Evolutionary conservation across 805 yeast species (phyloP).

Genomic region (Wickerhamomyces kurtzmanii): DNA sequence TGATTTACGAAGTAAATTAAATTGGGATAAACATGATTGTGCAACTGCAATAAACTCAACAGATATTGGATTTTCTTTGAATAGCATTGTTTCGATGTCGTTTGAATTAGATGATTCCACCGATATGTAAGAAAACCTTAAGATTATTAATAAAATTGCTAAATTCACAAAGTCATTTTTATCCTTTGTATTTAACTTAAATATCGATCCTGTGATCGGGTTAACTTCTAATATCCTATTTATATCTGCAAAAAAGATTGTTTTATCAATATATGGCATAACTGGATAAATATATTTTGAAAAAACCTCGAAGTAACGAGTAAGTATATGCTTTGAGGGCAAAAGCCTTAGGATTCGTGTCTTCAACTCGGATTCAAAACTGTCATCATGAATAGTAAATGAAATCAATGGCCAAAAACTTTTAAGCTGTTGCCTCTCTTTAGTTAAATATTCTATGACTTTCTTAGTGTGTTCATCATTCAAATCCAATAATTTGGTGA

Average conservation of each 20-base stretch:
- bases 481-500: conserved; percentile 1
- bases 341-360: conserved; percentile 22
- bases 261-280: conserved; percentile 35
- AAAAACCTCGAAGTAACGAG: conserved; percentile 31
- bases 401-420: neutral
- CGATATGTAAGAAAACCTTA: conserved; percentile 32
- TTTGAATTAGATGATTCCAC: conserved; percentile 20
- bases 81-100: conserved; percentile 17
- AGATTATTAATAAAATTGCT: conserved; percentile 28
- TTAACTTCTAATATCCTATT: conserved; percentile 24
- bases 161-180: conserved; percentile 29
- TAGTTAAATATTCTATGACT: neutral
- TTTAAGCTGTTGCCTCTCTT: neutral
- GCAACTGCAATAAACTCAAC: conserved; percentile 28
- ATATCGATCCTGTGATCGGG: conserved; percentile 16
- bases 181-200: conserved; percentile 23
- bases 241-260: conserved; percentile 20
- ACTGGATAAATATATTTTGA: conserved; percentile 35
- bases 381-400: conserved; percentile 2
- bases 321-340: conserved; percentile 28
- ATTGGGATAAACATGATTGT: conserved; percentile 26
- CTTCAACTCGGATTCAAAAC: conserved; percentile 21
- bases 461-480: conserved; percentile 5
- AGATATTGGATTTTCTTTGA: conserved; percentile 26
- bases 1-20: conserved; percentile 26